Percentiles rank a stretch among this genome's conserved stretches.
phyloP scores from a whole-genome alignment of 78 protist species.

The Planoprotostelium fungivorum region DNA sequence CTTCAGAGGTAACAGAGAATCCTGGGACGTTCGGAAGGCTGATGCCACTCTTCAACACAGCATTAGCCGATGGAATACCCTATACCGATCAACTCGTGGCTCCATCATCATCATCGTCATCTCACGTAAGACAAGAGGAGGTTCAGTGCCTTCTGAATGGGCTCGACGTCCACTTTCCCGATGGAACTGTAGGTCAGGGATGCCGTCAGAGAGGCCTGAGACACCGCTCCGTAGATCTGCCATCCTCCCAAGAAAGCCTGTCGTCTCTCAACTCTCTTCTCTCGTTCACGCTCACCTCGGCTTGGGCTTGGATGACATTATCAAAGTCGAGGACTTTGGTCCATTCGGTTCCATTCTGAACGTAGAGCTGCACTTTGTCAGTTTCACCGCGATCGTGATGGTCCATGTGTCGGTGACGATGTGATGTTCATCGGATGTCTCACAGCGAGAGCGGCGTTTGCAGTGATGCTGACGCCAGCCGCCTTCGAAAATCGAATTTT shows the following conservation, averaged over 20 bases:
- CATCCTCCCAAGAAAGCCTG: not conserved
- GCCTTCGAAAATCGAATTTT: not conserved
- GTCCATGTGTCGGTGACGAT: too few species aligned
- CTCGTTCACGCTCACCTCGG: not conserved
- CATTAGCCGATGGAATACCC: too few species aligned
- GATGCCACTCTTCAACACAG: not conserved
- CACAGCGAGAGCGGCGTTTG: not conserved
- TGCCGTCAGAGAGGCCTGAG: not conserved
- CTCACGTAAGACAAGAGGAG: too few species aligned
- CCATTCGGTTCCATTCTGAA: not conserved
- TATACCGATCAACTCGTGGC: too few species aligned
- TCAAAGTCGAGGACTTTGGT: not conserved
- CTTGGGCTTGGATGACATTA: not conserved
- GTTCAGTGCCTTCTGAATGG: too few species aligned
- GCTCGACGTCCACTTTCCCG: not conserved
- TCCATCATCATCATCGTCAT: too few species aligned
- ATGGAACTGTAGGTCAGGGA: not conserved
- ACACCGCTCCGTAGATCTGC: not conserved
- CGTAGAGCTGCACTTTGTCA: not conserved
- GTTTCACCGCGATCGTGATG: too few species aligned
- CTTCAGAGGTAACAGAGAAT: not conserved
- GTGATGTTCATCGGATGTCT: not conserved
- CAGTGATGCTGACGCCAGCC: not conserved
- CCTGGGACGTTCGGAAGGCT: not conserved
- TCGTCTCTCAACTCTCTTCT: not conserved